Evolutionary conservation across 2,329 filamentous ascomycete genomes (phyloP).

Genomic region (Phyllosticta citrichinensis): DNA sequence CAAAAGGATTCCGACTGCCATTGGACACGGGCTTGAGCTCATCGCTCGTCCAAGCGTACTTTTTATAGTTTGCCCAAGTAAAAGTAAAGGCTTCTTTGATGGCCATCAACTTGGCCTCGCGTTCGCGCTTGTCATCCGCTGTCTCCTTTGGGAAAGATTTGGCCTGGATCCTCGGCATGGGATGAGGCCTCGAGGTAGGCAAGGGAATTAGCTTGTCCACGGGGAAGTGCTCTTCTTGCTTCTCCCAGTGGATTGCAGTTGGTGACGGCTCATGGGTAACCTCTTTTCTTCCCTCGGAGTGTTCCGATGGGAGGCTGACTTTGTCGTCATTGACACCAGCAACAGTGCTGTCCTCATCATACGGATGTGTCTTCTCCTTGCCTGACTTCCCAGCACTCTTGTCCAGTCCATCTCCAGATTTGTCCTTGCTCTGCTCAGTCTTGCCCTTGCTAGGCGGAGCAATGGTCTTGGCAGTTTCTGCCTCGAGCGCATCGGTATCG

Average conservation of each 20-base stretch:
- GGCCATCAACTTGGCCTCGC: slow-evolving; percentile 52
- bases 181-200: slow-evolving; percentile 59
- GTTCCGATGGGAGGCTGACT: neutral
- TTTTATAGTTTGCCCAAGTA: slow-evolving; percentile 74
- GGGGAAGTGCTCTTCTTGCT: slow-evolving; percentile 67
- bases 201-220: slow-evolving; percentile 65
- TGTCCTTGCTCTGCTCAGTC: neutral
- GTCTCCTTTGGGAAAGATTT: slow-evolving; percentile 58
- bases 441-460: neutral
- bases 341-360: neutral
- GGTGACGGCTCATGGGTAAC: neutral
- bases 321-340: neutral
- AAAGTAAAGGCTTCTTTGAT: slow-evolving; percentile 67
- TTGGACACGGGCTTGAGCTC: slow-evolving; percentile 68
- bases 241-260: slow-evolving; percentile 57
- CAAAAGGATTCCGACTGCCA: slow-evolving; percentile 67
- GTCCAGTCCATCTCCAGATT: neutral
- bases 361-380: neutral
- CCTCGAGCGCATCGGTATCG: neutral
- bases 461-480: neutral
- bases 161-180: slow-evolving; percentile 69
- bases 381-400: neutral
- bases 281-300: slow-evolving; percentile 7
- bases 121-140: slow-evolving; percentile 37
- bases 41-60: slow-evolving; percentile 75